These are phyloP conservation scores for Paragyromitra xinjiangensis DNA, from an alignment of 495 filamentous ascomycete genomes.

Conservation along the genomic window DNA sequence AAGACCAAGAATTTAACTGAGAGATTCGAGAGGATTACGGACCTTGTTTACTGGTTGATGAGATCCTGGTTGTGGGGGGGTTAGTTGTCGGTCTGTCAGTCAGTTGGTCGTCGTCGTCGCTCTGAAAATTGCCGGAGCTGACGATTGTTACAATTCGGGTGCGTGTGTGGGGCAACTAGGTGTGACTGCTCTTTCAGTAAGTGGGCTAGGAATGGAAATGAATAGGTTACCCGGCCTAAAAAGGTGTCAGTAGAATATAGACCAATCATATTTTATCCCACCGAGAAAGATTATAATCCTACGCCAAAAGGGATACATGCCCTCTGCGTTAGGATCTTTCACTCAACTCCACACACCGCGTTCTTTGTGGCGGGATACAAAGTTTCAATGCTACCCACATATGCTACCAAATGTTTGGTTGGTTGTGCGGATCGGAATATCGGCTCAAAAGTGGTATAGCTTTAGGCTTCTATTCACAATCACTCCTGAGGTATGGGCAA, in stretches of 20 bases:
- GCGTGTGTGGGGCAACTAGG: conserved; percentile 20
- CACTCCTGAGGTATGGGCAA: too few species aligned
- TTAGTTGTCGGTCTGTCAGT: conserved; percentile 25
- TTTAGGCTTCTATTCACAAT: too few species aligned
- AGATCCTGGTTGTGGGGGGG: conserved; percentile 1
- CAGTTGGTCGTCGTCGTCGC: conserved; percentile 24
- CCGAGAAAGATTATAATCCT: too few species aligned
- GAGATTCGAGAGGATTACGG: conserved; percentile 5
- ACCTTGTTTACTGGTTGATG: conserved; percentile 42
- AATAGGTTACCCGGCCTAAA: background rate
- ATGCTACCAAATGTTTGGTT: too few species aligned
- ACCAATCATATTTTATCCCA: too few species aligned
- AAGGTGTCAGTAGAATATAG: background rate
- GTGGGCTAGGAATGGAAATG: background rate
- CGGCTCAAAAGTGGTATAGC: too few species aligned
- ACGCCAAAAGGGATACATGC: too few species aligned
- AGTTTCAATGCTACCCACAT: too few species aligned
- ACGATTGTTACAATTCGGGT: conserved; percentile 25
- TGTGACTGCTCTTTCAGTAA: conserved; percentile 47
- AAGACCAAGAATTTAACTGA: background rate
- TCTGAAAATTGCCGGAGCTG: conserved; percentile 29
- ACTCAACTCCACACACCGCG: too few species aligned
- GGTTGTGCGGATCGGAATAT: too few species aligned
- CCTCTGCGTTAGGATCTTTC: too few species aligned
- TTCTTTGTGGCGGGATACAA: too few species aligned